A percentile compares a stretch with the other conserved stretches of the same genome.
Evolutionary conservation across 2,329 filamentous ascomycete genomes (phyloP).

Genomic region (Chaetomium sp.): DNA sequence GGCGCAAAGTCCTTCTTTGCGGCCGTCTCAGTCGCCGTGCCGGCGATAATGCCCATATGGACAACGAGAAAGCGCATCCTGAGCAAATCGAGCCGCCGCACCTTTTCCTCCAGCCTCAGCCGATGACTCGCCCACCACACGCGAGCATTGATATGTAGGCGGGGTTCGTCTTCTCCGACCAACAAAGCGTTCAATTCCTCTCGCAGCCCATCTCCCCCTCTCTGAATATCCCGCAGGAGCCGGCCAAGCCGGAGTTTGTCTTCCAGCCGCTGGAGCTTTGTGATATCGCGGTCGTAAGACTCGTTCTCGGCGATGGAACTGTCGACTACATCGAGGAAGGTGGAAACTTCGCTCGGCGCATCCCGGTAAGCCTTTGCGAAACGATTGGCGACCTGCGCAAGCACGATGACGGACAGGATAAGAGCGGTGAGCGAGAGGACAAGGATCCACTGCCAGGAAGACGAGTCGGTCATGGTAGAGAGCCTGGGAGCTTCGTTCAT

Average conservation of each 20-base stretch:
- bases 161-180: constrained; percentile 47
- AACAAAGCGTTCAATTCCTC: constrained; percentile 60
- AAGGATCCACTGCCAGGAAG: constrained; percentile 58
- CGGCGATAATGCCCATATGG: constrained; percentile 62
- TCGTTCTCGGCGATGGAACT: constrained; percentile 66
- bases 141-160: constrained; percentile 52
- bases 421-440: constrained; percentile 61
- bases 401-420: constrained; percentile 56
- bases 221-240: constrained; percentile 64
- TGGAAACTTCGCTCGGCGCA: constrained; percentile 59
- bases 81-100: constrained; percentile 61
- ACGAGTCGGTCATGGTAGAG: constrained; percentile 52
- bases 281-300: constrained; percentile 62
- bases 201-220: constrained; percentile 60
- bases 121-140: constrained; percentile 62
- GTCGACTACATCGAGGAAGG: constrained; percentile 62
- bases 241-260: constrained; percentile 63
- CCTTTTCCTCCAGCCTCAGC: constrained; percentile 56
- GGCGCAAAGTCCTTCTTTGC: constrained; percentile 41
- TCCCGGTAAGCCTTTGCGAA: constrained; percentile 59
- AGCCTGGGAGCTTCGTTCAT: constrained; percentile 11
- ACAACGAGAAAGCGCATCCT: constrained; percentile 66
- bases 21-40: constrained; percentile 40
- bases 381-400: constrained; percentile 53
- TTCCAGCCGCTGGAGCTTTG: constrained; percentile 59